Conservation (phyloP, 2,329 filamentous ascomycete genomes). For the Colletotrichum limetticola region DNA sequence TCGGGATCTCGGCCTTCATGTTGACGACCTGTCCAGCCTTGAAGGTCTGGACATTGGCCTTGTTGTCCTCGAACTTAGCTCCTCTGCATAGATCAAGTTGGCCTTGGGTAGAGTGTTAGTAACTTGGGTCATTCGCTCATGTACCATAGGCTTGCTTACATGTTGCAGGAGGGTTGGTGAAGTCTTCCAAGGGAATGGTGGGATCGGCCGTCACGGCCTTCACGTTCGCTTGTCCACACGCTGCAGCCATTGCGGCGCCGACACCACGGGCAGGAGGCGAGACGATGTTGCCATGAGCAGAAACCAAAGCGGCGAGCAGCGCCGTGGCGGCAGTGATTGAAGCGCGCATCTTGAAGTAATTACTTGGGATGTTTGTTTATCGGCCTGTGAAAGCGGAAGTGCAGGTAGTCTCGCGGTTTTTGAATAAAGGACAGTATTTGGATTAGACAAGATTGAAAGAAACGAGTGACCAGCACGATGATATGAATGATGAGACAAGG, state of each 20-base stretch:
- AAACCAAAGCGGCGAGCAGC: constrained; percentile 40
- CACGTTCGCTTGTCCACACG: constrained; percentile 55
- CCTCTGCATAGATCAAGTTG: constrained; percentile 58
- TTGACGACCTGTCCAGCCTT: constrained; percentile 53
- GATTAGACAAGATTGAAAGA: neutral
- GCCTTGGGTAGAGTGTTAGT: constrained; percentile 16
- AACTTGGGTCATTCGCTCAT: neutral
- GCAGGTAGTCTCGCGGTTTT: neutral
- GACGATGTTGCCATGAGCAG: constrained; percentile 56
- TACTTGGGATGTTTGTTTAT: neutral
- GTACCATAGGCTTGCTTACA: constrained; percentile 39
- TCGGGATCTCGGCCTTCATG: constrained; percentile 53
- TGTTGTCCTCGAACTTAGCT: constrained; percentile 57
- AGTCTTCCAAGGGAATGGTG: constrained; percentile 47
- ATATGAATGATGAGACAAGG: constrained; percentile 2
- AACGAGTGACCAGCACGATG: constrained; percentile 35
- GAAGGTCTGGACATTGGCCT: constrained; percentile 53
- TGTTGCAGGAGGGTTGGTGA: constrained; percentile 37
- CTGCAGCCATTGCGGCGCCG: constrained; percentile 53
- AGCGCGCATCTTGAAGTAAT: constrained; percentile 29
- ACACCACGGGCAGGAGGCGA: constrained; percentile 52
- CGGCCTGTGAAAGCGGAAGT: neutral
- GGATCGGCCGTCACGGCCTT: constrained; percentile 47
- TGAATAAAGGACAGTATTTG: neutral
- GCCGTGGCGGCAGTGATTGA: constrained; percentile 32